A percentile compares a stretch with the other conserved stretches of the same genome.
Evolutionary conservation across 2,329 filamentous ascomycete genomes (phyloP).

Genomic region (Alternaria gansuensis): DNA sequence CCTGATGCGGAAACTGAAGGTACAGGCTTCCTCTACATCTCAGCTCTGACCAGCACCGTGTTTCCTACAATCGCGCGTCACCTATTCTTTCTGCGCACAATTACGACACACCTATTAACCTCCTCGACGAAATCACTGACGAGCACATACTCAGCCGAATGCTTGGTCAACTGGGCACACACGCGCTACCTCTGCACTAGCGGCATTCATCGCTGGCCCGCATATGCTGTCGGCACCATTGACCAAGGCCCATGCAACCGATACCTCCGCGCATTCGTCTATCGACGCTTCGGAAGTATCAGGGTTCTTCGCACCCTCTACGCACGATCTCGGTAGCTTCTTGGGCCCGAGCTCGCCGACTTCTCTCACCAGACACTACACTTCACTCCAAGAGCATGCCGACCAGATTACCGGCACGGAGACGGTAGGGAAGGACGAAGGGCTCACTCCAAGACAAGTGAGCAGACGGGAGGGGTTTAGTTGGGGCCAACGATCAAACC

Average conservation of each 20-base stretch:
- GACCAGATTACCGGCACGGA: constrained; percentile 18
- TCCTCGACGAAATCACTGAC: neutral
- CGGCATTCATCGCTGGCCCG: constrained; percentile 18
- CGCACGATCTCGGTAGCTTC: constrained; percentile 7
- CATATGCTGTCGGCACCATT: constrained; percentile 28
- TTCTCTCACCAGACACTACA: constrained; percentile 30
- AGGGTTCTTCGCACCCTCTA: constrained; percentile 13
- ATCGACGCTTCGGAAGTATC: constrained; percentile 9
- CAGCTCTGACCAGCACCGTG: constrained; percentile 25
- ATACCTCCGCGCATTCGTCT: constrained; percentile 16
- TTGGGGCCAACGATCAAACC: constrained; percentile 26
- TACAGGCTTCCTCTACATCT: constrained; percentile 21
- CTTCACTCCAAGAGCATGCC: constrained; percentile 42
- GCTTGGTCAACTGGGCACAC: constrained; percentile 22
- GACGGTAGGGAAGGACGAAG: constrained; percentile 11
- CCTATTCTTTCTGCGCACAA: constrained; percentile 11
- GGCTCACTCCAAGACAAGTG: constrained; percentile 28
- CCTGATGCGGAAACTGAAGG: constrained; percentile 31
- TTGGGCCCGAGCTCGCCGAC: constrained; percentile 12
- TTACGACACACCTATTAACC: constrained; percentile 14
- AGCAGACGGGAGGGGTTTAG: constrained; percentile 41
- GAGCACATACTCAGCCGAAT: constrained; percentile 17
- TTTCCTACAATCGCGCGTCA: constrained; percentile 11
- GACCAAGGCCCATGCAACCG: constrained; percentile 14
- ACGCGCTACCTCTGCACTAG: constrained; percentile 17